Percentiles rank a stretch among this genome's conserved stretches.
Evolutionary conservation across 768 basidiomycete species (phyloP).

Genomic region (Russula dissimulans): DNA sequence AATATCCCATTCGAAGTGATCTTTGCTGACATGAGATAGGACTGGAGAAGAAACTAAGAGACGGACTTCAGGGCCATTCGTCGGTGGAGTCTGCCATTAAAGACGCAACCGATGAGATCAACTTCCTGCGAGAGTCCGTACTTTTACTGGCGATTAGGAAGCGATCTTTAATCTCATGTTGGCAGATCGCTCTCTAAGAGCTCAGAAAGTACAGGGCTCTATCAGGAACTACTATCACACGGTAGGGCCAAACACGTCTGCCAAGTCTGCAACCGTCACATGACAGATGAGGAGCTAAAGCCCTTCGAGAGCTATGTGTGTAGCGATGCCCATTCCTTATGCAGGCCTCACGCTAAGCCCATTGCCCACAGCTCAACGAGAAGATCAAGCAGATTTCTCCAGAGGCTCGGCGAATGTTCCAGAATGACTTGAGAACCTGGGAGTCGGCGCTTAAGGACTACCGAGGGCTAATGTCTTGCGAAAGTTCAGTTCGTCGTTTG

Average conservation of each 20-base stretch:
- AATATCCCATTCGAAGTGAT: neutral
- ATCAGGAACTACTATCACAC: slow-evolving; percentile 41
- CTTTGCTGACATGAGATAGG: slow-evolving; percentile 26
- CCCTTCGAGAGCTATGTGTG: slow-evolving; percentile 54
- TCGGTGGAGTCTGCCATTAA: slow-evolving; percentile 42
- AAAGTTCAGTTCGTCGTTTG: slow-evolving; percentile 46
- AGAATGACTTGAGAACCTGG: slow-evolving; percentile 52
- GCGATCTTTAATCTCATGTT: neutral
- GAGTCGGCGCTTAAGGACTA: slow-evolving; percentile 44
- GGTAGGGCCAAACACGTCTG: slow-evolving; percentile 65
- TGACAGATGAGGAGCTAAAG: slow-evolving; percentile 44
- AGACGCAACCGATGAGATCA: slow-evolving; percentile 36
- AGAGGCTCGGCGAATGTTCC: slow-evolving; percentile 34
- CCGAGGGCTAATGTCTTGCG: slow-evolving; percentile 50
- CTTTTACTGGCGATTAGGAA: neutral
- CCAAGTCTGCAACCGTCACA: slow-evolving; percentile 61
- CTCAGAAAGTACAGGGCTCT: slow-evolving; percentile 39
- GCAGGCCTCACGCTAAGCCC: neutral
- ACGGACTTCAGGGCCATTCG: slow-evolving; percentile 32
- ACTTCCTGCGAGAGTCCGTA: slow-evolving; percentile 36
- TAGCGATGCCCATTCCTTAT: neutral
- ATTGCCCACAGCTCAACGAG: slow-evolving; percentile 45
- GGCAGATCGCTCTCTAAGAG: slow-evolving; percentile 24
- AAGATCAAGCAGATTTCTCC: slow-evolving; percentile 49
- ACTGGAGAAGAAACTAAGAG: slow-evolving; percentile 39